phyloP scores from a whole-genome alignment of 257 asterid species.

The Solanum neorickii region DNA sequence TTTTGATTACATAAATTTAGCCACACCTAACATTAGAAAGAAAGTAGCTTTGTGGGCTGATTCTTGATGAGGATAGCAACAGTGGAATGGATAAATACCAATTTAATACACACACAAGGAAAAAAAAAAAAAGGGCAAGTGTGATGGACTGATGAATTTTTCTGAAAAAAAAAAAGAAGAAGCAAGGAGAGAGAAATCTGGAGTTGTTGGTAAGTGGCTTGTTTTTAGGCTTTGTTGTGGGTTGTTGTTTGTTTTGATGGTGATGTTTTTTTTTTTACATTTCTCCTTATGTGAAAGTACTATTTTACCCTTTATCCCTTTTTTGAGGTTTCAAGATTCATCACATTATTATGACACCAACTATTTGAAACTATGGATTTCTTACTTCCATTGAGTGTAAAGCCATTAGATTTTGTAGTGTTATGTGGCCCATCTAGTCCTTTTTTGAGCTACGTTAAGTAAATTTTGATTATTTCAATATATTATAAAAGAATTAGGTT shows the following conservation, averaged over 20 bases:
- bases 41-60: not conserved
- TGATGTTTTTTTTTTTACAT: not conserved
- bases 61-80: not conserved
- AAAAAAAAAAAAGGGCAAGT: not conserved
- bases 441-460: not conserved
- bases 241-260: not conserved
- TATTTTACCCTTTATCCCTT: not conserved
- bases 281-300: not conserved
- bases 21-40: conserved; percentile 25
- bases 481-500: not conserved
- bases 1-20: conserved; percentile 11
- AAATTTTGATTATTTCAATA: too few relatives aligned
- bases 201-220: not conserved
- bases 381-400: not conserved
- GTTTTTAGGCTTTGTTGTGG: not conserved
- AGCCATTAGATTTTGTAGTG: not conserved
- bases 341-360: not conserved
- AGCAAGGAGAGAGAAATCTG: conserved; percentile 8
- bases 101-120: not conserved
- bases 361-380: not conserved
- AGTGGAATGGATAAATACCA: not conserved
- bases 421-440: not conserved
- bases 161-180: conserved; percentile 16
- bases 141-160: conserved; percentile 8
- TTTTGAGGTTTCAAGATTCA: not conserved